Conservation (phyloP, 768 basidiomycete genomes). For the Pilatotrama ljubarskyi region DNA sequence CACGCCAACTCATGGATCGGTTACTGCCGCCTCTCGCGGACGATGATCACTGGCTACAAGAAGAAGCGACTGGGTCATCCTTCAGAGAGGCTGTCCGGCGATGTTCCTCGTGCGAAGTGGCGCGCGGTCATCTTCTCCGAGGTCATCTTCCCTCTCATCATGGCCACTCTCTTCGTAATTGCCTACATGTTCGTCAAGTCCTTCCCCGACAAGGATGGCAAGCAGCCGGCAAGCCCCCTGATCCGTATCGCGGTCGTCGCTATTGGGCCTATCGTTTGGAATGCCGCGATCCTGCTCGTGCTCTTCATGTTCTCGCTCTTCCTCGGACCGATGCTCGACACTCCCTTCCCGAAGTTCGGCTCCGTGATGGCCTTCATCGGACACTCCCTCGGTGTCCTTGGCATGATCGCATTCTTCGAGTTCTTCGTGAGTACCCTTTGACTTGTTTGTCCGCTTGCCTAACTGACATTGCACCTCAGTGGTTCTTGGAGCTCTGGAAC, state of each 20-base stretch:
- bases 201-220: constrained; percentile 65
- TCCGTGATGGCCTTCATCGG: constrained; percentile 90
- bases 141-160: constrained; percentile 79
- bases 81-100: constrained; percentile 94
- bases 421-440: constrained; percentile 67
- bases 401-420: constrained; percentile 94
- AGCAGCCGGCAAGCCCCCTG: constrained; percentile 75
- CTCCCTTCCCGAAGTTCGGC: constrained; percentile 85
- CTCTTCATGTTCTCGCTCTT: constrained; percentile 90
- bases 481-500: constrained; percentile 94
- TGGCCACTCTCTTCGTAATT: constrained; percentile 84
- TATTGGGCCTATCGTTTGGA: constrained; percentile 94
- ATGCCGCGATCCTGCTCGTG: constrained; percentile 82
- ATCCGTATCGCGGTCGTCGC: constrained; percentile 93
- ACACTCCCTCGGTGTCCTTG: constrained; percentile 78
- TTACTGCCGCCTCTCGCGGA: constrained; percentile 96
- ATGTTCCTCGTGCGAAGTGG: constrained; percentile 93
- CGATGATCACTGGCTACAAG: constrained; percentile 99
- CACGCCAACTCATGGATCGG: constrained; percentile 99
- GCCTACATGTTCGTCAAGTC: constrained; percentile 94
- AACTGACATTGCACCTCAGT: constrained; percentile 47
- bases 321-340: constrained; percentile 88
- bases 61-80: constrained; percentile 96
- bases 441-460: neutral
- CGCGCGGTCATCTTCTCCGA: constrained; percentile 87